These are phyloP conservation scores for Zasmidium citrigriseum DNA, from an alignment of 2,329 filamentous ascomycete species.

Conservation along the genomic window DNA sequence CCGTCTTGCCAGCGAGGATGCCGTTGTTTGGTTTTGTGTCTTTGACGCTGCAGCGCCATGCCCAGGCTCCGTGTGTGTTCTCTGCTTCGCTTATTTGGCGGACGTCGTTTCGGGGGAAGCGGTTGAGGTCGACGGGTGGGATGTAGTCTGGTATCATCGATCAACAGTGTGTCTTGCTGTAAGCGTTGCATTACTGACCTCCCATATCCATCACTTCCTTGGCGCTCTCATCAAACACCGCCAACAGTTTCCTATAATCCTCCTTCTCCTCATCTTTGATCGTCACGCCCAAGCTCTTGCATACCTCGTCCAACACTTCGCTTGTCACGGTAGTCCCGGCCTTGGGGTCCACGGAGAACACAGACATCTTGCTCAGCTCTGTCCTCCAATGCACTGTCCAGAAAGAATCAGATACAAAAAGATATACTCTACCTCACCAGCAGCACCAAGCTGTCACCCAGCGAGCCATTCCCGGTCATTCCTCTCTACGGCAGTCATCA, in stretches of 20 bases:
- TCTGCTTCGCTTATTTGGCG: constrained; percentile 36
- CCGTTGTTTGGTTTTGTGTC: constrained; percentile 30
- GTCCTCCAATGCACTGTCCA: neutral
- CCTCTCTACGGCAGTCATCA: too few species aligned
- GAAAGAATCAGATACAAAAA: neutral
- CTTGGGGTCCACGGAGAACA: constrained; percentile 38
- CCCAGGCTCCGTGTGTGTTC: constrained; percentile 46
- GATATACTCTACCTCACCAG: neutral
- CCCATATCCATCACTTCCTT: constrained; percentile 40
- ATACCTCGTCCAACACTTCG: constrained; percentile 35
- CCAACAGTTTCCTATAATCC: constrained; percentile 40
- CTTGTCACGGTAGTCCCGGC: constrained; percentile 38
- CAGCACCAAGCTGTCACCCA: neutral
- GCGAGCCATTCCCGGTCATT: neutral
- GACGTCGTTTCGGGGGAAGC: constrained; percentile 40
- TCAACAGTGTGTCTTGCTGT: too few species aligned
- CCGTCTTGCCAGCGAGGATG: constrained; percentile 41
- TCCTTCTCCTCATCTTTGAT: constrained; percentile 40
- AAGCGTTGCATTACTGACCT: constrained; percentile 15
- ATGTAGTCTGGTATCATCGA: constrained; percentile 31
- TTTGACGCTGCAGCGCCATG: constrained; percentile 42
- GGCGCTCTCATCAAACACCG: constrained; percentile 42
- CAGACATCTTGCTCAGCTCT: constrained; percentile 35
- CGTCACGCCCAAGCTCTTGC: constrained; percentile 35
- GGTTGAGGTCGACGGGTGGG: constrained; percentile 33